Base-by-base conservation (phyloP, 129 eudicot genomes). In the Flaveria sonorensis region DNA sequence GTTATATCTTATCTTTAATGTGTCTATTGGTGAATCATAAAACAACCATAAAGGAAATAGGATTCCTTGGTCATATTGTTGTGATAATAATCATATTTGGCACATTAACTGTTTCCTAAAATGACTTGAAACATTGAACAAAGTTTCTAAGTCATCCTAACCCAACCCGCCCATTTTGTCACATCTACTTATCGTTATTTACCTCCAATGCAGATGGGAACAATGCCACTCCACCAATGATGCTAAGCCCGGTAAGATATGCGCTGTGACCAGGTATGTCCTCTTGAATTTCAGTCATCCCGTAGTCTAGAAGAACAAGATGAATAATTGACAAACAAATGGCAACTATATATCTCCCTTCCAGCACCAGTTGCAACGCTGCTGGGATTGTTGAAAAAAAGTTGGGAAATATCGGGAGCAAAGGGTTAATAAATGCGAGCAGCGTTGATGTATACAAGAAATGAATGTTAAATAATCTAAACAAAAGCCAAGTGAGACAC, bases 151-250 rank as follows among this genome's bases (percentile, higher is more conserved):
- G 74, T 48, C 60, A 47, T 47, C 45, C 59, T 40, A 73, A 24
- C 47, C 26, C 30, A 40, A 57, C 56, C 77, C 24, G 2, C 30
- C 61, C 71, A 43, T 43, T n/a, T 61, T 74, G 30, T 65, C 19
- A 73, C 69, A 14, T 21, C 24, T 73, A 10, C 28, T 20, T 20
- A n/a, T 48, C 10, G 36, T 61, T 70, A 51, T 63, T 82, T 89
- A 95, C 99, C 99, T 95, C 99, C 46, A 95, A 47, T 64, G 96
- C 97, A 42, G 97, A 91, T 68, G 96, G 83, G 79, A 89, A 95
- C 86, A 95, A 81, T 71, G 99, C 87, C 84, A 91, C 84, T 73
- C 99, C 99, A 79, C 99, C 99, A 61, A 95, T 87, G 67, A 95
- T 91, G 80, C 99, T 95, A 74, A 95, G 99, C 43, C 96, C 99